Evolutionary conservation across 495 filamentous ascomycete species (phyloP), one percentile per base, ranked within the genome.

Genomic region (Cercophora scortea): DNA sequence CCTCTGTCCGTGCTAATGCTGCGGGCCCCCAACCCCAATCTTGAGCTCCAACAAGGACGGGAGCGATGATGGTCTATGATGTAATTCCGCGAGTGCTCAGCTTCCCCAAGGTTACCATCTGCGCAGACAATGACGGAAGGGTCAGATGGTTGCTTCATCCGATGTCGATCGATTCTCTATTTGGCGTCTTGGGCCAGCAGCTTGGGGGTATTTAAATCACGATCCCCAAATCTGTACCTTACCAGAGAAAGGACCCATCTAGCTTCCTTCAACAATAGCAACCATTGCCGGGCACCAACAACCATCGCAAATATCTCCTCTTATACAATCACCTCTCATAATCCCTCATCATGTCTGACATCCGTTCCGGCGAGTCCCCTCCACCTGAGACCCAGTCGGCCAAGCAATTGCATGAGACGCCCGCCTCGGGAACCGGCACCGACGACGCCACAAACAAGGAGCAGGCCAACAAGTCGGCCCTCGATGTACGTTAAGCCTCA

Each of bases 331-430:
- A 36, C 51, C 18, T 33, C 50, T 7, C 15, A 36, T 18, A n/a
- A 39, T 40, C 16, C 32, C 36, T 38, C 51, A 57, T 36, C 43
- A 67, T 60, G 59, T 42, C 57, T 50, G 62, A 57, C 8, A 46
- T 42, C 32, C 44, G 36, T 49, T 60, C 75, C 61, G 88, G 89
- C 67, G 85, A 96, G 65, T 97, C 92, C 9, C 92, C 92, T 12
- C 71, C 81, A 15, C 89, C 88, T 8, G 85, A 90, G 71, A 46
- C 60, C 46, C 86, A 87, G 63, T 64, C 76, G n/a, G 80, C 77
- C 49, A 65, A 71, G 33, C 91, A 96, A 68, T 71, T 80, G 44
- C 64, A 73, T 38, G 81, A 79, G 6, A 58, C 75, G 3, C 74
- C 76, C 0, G 79, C 70, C 35, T 69, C 72, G 42, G 83, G 88